Evolutionary conservation across 2,329 filamentous ascomycete genomes (phyloP).

Genomic region (Ophiognomonia clavigignenti-juglandacearum): DNA sequence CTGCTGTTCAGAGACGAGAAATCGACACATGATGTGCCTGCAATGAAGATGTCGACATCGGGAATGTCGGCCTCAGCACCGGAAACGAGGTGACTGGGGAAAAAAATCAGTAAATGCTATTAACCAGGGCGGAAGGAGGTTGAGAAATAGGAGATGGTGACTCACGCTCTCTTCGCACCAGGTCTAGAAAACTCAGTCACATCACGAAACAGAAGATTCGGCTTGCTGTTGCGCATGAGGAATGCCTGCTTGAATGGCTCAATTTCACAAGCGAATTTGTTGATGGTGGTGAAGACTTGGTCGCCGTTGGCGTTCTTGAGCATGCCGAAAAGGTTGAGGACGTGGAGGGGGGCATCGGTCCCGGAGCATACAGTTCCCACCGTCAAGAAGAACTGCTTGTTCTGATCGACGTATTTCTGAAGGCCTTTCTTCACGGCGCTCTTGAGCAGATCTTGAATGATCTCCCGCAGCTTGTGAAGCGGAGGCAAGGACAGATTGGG

Average conservation of each 20-base stretch:
- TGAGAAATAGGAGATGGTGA: slow-evolving; percentile 12
- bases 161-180: slow-evolving; percentile 37
- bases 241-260: slow-evolving; percentile 60
- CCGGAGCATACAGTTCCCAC: slow-evolving; percentile 74
- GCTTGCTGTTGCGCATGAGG: slow-evolving; percentile 55
- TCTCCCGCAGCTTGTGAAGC: slow-evolving; percentile 1
- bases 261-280: slow-evolving; percentile 61
- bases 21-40: slow-evolving; percentile 73
- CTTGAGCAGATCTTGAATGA: background rate
- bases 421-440: background rate
- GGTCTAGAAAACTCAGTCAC: slow-evolving; percentile 48
- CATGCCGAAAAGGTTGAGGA: slow-evolving; percentile 23
- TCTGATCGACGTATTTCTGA: background rate
- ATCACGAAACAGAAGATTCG: slow-evolving; percentile 51
- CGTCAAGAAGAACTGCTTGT: slow-evolving; percentile 4
- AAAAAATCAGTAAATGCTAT: background rate
- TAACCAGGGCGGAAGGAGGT: background rate
- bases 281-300: slow-evolving; percentile 8
- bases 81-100: slow-evolving; percentile 8
- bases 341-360: slow-evolving; percentile 69
- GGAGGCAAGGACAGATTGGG: slow-evolving; percentile 1
- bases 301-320: slow-evolving; percentile 6
- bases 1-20: slow-evolving; percentile 59
- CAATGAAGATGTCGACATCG: slow-evolving; percentile 56
- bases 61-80: slow-evolving; percentile 40